These are phyloP conservation scores for Lathyrus sativus DNA, from an alignment of 306 rosid genomes.

Conservation along the genomic window DNA sequence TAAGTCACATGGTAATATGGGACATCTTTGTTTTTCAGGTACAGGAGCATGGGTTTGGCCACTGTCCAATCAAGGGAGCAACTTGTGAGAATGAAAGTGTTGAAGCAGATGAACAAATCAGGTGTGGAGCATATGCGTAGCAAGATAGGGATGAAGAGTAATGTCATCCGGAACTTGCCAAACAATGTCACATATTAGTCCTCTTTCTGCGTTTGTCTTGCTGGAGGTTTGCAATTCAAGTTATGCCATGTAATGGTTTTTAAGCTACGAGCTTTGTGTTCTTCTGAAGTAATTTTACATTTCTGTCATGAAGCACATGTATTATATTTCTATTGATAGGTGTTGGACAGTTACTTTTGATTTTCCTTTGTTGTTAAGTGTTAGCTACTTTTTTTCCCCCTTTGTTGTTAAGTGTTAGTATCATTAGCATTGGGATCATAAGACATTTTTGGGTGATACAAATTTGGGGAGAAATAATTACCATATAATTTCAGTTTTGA, in stretches of 20 bases:
- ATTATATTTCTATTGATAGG: not conserved
- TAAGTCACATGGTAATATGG: not conserved
- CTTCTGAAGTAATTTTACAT: conserved; percentile 14
- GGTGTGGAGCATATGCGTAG: conserved; percentile 87
- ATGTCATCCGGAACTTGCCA: conserved; percentile 90
- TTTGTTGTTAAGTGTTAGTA: not conserved
- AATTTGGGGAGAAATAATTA: not conserved
- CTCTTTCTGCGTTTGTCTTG: not conserved
- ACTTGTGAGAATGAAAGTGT: conserved; percentile 82
- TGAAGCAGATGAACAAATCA: conserved; percentile 77
- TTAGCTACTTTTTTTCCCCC: not conserved
- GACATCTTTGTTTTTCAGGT: conserved; percentile 52
- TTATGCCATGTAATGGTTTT: conserved; percentile 17
- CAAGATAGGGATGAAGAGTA: conserved; percentile 86
- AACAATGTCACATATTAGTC: conserved; percentile 71
- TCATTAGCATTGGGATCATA: not conserved
- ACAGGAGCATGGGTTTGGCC: conserved; percentile 90
- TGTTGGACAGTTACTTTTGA: not conserved
- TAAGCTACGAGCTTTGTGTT: conserved; percentile 12
- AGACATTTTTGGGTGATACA: conserved; percentile 10
- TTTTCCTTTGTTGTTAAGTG: not conserved
- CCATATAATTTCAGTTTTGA: not conserved
- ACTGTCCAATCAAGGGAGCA: conserved; percentile 80
- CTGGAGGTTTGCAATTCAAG: not conserved
- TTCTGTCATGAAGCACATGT: conserved; percentile 6